Conservation (phyloP, 805 yeast genomes). For the Teunomyces cretensis region DNA sequence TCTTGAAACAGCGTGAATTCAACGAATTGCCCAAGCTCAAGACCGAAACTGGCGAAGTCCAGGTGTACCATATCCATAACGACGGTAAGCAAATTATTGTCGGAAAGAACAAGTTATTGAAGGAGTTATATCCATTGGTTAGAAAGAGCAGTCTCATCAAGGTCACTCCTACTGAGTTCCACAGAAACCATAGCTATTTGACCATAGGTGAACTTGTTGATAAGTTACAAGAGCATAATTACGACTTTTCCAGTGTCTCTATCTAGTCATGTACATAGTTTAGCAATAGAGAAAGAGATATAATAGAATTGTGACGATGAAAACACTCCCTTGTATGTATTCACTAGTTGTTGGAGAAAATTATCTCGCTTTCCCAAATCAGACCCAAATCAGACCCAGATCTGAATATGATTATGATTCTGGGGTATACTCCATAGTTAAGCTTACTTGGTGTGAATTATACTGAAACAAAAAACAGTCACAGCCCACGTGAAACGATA, state of each 20-base stretch:
- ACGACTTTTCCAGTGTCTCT: constrained; percentile 35
- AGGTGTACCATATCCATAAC: constrained; percentile 52
- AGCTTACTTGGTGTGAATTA: too few relatives aligned
- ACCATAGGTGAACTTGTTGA: constrained; percentile 49
- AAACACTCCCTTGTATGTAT: too few relatives aligned
- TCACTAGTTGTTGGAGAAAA: too few relatives aligned
- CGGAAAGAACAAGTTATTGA: constrained; percentile 65
- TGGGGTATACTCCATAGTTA: too few relatives aligned
- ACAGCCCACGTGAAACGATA: neutral
- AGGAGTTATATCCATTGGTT: constrained; percentile 52
- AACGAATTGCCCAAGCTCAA: constrained; percentile 37
- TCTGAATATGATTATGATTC: too few relatives aligned
- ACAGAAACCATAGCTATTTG: constrained; percentile 41
- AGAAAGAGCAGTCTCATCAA: constrained; percentile 43
- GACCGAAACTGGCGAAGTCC: constrained; percentile 26
- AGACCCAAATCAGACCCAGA: too few relatives aligned
- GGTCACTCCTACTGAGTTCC: constrained; percentile 49
- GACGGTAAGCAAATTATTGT: constrained; percentile 50
- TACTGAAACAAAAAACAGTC: neutral
- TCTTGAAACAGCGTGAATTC: constrained; percentile 48
- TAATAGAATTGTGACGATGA: too few relatives aligned
- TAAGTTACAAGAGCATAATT: constrained; percentile 45
- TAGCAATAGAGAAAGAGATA: constrained; percentile 1
- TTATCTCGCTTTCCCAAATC: too few relatives aligned
- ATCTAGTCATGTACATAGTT: constrained; percentile 14